Conservation (phyloP, 352 stramenopile genomes). For the Globisporangium spinosum region DNA sequence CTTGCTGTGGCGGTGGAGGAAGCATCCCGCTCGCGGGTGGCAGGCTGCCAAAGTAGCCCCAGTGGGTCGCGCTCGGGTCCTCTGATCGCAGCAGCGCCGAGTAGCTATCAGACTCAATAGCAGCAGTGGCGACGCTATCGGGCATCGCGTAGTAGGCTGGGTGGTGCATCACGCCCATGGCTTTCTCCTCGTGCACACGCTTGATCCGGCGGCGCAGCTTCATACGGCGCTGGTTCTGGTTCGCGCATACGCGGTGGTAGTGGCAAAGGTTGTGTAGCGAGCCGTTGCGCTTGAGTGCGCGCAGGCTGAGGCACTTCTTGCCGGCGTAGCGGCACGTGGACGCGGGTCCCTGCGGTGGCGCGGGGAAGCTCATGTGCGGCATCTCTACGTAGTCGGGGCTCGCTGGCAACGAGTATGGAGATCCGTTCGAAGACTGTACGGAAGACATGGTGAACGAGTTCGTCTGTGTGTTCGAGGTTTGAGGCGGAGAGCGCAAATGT, state of each 20-base stretch:
- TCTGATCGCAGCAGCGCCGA: neutral
- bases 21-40: neutral
- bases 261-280: slow-evolving; percentile 19
- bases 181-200: neutral
- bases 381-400: neutral
- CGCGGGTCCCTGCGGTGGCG: neutral
- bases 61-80: neutral
- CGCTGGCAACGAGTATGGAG: neutral
- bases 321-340: slow-evolving; percentile 11
- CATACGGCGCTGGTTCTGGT: slow-evolving; percentile 20
- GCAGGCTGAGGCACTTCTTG: slow-evolving; percentile 13
- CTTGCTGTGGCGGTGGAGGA: neutral
- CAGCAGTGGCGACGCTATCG: neutral
- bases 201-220: slow-evolving; percentile 13
- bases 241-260: slow-evolving; percentile 12
- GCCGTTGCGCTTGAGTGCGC: slow-evolving; percentile 15
- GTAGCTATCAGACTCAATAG: neutral
- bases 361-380: neutral
- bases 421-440: neutral
- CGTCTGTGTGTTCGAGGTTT: neutral
- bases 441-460: neutral
- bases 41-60: neutral
- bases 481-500: neutral
- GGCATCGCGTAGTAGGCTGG: neutral
- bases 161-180: neutral